Base-by-base conservation (phyloP, 164 flowering plant genomes). In the Dillenia turbinata region DNA sequence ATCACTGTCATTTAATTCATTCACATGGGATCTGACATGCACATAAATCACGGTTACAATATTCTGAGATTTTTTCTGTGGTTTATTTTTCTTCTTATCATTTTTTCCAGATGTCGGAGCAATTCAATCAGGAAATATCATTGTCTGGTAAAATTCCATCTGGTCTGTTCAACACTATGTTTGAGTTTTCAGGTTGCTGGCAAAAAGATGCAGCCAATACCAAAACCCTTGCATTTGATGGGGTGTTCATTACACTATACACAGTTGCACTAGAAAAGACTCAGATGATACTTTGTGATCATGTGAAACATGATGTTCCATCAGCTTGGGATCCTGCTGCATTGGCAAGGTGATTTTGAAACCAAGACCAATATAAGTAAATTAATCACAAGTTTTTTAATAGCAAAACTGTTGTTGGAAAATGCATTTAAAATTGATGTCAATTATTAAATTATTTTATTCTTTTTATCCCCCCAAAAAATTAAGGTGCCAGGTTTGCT, bases 271-370 rank as follows among this genome's bases (percentile, higher is more conserved):
- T 94, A 47, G 88, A 88, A 62, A 94, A 88, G 63, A 78, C 96
- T 57, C 97, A 86, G 51, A 75, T 89, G 69, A 74, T 77, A 61
- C 81, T 94, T n/a, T 75, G 84, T 52, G 90, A 91, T 71, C 84
- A 84, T 75, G 97, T 94, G 16, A 94, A 80, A 72, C 79, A 83
- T 60, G 95, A 90, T 61, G 98, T 94, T 52, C 98, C 98, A 50
- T 73, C 98, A 40, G 70, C 95, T 64, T 91, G 98, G 98, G 97
- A 94, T 44, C 96, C 98, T 80, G 87, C 89, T 63, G 88, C 96
- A 66, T 70, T 94, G 71, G 89, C 98, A 65, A 89, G 88, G 98
- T 93, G 61, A 72, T 63, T 9, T 59, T 33, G 40, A 33, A 33
- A 33, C 40, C 40, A 33, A 33, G 40, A 33, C 7, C 40, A 33